Conservation (phyloP, 192 early-diverging fungal genomes). For the Oehlia diaphana region DNA sequence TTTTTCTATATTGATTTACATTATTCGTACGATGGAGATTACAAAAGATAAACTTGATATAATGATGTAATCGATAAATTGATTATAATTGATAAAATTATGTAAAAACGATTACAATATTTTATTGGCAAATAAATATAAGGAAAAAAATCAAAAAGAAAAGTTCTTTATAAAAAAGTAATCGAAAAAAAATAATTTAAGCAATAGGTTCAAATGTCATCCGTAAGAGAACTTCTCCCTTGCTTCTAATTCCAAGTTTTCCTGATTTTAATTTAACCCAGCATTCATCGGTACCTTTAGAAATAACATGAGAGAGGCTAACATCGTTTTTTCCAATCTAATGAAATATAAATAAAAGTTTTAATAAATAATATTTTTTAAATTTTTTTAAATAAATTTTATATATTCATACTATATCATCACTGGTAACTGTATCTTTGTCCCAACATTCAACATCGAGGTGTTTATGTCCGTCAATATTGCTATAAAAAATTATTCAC, state of each 20-base stretch:
- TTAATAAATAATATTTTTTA: no score
- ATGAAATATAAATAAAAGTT: neutral
- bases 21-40: no score
- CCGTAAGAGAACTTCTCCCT: slow-evolving; percentile 24
- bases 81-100: no score
- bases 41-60: no score
- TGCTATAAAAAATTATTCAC: neutral
- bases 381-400: no score
- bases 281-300: slow-evolving; percentile 5
- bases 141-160: no score
- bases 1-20: no score
- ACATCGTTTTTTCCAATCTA: slow-evolving; percentile 31
- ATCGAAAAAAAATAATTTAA: neutral
- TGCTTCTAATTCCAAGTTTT: slow-evolving; percentile 8
- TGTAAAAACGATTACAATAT: no score
- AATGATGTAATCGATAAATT: no score
- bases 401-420: neutral
- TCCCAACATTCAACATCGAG: slow-evolving; percentile 31
- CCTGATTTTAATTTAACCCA: slow-evolving; percentile 27
- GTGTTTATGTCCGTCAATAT: neutral
- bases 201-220: neutral
- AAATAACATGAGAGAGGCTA: slow-evolving; percentile 8
- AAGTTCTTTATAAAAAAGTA: no score
- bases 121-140: no score
- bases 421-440: slow-evolving; percentile 12